Base-by-base conservation (phyloP, 768 basidiomycete genomes). In the Tubosaeta sp. region DNA sequence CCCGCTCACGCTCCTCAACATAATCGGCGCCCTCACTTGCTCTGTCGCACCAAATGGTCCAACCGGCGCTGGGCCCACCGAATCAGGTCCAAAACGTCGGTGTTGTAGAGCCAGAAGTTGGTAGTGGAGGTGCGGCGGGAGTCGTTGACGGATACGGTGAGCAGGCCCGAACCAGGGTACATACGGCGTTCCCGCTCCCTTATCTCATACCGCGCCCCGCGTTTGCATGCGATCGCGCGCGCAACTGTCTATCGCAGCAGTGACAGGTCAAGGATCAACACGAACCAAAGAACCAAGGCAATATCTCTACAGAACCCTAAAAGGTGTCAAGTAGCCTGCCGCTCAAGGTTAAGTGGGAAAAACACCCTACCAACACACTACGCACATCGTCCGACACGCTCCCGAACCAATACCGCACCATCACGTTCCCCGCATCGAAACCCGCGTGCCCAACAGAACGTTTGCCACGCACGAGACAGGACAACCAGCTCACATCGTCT, bases 361-460 rank as follows among this genome's bases (percentile, higher is more conserved):
- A n/a, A 8, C 25, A 27, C 25, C 25, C 25, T 27, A 48, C 18
- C 27, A n/a, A 31, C 25, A 21, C 16, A 25, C 39, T 11, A 29
- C 25, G 27, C 32, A 59, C 51, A 16, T 36, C 25, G 8, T 27
- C 25, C 8, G 8, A 4, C 25, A 27, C n/a, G n/a, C 87, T 90
- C 66, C 83, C 94, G 79, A 93, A 95, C 59, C 83, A 79, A 62
- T 83, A 77, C 38, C 84, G 83, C 31, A 77, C 79, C 71, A 88
- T 90, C 25, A 79, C 81, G 71, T 89, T 90, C 73, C 91, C 90
- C 59, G 83, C 81, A 57, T 92, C 90, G 19, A 78, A 74, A 56
- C 82, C 80, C 0, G 71, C 73, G 0, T 81, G 69, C 6, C 79
- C 81, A 18, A 75, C 63, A 49, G 82, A 81, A 18, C 48, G 62